Conservation (phyloP, 2,329 filamentous ascomycete genomes). For the Paracoccidioides lutzii region DNA sequence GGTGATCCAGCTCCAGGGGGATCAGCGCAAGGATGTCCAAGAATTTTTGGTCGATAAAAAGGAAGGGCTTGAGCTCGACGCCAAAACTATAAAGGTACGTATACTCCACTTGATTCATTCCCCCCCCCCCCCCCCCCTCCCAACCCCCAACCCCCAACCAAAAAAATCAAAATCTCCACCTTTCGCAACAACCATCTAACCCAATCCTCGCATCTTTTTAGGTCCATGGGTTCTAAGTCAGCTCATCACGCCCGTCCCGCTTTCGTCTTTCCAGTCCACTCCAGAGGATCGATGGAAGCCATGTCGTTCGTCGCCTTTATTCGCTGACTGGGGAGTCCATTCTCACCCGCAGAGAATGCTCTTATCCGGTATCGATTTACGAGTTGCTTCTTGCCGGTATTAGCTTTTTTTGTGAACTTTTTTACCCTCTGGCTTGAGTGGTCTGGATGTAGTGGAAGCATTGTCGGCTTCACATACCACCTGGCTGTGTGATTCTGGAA, state of each 20-base stretch:
- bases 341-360: background rate
- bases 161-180: too few species aligned
- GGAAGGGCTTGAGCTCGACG: constrained; percentile 82
- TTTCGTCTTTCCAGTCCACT: constrained; percentile 32
- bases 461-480: background rate
- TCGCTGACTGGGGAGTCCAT: constrained; percentile 7
- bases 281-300: constrained; percentile 27
- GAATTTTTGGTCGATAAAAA: constrained; percentile 96
- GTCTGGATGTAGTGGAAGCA: constrained; percentile 3
- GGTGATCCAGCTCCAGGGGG: constrained; percentile 98
- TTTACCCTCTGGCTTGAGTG: constrained; percentile 17
- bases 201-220: constrained; percentile 10
- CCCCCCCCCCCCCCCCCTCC: too few species aligned
- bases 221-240: constrained; percentile 42
- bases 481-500: constrained; percentile 8
- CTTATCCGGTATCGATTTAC: constrained; percentile 1
- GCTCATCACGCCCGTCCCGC: constrained; percentile 30
- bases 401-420: constrained; percentile 17
- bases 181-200: background rate
- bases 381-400: constrained; percentile 1
- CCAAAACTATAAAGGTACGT: constrained; percentile 87
- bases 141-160: too few species aligned
- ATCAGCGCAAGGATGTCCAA: constrained; percentile 97
- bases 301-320: constrained; percentile 16
- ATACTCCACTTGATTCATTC: too few species aligned